Percentiles rank a stretch among this genome's conserved stretches.
These are phyloP conservation scores for Terana coerulea DNA, from an alignment of 768 basidiomycete species.

Conservation along the genomic window DNA sequence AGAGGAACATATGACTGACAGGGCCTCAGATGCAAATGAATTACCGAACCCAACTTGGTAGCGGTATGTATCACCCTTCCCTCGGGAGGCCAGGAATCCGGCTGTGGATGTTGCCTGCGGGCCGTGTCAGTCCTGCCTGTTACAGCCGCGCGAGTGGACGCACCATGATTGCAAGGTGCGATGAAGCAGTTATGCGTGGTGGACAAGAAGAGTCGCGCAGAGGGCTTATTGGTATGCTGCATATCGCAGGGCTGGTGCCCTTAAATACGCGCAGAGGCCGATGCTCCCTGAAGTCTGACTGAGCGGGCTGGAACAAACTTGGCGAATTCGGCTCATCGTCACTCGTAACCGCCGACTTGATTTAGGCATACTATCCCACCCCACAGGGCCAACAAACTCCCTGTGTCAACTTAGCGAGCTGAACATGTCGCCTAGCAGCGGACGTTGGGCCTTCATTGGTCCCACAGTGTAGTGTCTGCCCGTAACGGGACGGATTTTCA, in stretches of 20 bases:
- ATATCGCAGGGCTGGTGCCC: too few species aligned
- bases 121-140: background rate
- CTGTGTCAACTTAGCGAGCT: background rate
- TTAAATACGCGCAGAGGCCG: too few species aligned
- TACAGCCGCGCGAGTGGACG: background rate
- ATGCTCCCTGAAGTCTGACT: too few species aligned
- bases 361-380: constrained; percentile 2
- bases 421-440: background rate
- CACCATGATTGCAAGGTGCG: background rate
- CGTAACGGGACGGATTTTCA: constrained; percentile 7
- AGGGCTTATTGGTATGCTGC: too few species aligned
- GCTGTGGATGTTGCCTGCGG: constrained; percentile 11
- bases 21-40: constrained; percentile 21
- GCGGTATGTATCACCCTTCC: constrained; percentile 21
- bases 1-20: constrained; percentile 7
- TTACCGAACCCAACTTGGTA: constrained; percentile 29
- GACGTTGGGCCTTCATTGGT: background rate
- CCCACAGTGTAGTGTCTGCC: background rate
- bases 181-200: background rate
- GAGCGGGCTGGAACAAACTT: too few species aligned
- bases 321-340: background rate
- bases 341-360: background rate
- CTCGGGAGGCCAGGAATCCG: background rate
- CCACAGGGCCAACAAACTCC: background rate
- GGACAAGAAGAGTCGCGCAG: background rate